These are phyloP conservation scores for Artemisia tridentata DNA, from an alignment of 129 eudicot genomes.

Conservation along the genomic window DNA sequence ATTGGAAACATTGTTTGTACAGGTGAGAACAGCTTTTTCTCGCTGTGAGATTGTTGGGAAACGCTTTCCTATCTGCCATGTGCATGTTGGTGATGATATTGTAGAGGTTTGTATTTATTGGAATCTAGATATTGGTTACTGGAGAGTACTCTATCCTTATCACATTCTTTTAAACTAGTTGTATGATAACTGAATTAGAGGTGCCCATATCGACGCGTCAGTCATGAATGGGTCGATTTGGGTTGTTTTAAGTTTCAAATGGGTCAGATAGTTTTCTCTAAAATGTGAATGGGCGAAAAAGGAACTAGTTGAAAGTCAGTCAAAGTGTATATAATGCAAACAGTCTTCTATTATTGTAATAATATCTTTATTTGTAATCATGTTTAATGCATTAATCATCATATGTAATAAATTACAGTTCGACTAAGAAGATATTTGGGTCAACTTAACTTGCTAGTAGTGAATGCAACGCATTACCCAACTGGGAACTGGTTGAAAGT, in stretches of 20 bases:
- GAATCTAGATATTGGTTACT: constrained; percentile 11
- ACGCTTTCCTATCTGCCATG: constrained; percentile 86
- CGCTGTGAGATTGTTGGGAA: constrained; percentile 59
- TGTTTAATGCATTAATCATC: too few species aligned
- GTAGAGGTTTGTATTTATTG: constrained; percentile 58
- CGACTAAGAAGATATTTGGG: too few species aligned
- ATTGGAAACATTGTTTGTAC: constrained; percentile 7
- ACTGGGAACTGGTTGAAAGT: too few species aligned
- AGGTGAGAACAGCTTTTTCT: constrained; percentile 64
- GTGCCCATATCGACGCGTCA: background rate
- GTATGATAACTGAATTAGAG: constrained; percentile 1
- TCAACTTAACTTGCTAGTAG: too few species aligned
- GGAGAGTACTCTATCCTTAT: background rate
- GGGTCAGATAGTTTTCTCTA: background rate
- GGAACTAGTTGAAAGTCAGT: too few species aligned
- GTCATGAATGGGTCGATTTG: background rate
- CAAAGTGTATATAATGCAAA: too few species aligned
- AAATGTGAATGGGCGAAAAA: too few species aligned
- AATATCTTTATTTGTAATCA: too few species aligned
- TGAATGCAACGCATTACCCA: too few species aligned
- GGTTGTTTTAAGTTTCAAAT: background rate
- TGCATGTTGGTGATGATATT: constrained; percentile 58
- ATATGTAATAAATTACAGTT: too few species aligned
- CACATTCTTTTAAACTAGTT: background rate
- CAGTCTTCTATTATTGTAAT: too few species aligned